Percentiles rank a stretch among this genome's conserved stretches.
phyloP scores from a whole-genome alignment of 78 protist genomes.

The Dictyostelium firmibasis region DNA sequence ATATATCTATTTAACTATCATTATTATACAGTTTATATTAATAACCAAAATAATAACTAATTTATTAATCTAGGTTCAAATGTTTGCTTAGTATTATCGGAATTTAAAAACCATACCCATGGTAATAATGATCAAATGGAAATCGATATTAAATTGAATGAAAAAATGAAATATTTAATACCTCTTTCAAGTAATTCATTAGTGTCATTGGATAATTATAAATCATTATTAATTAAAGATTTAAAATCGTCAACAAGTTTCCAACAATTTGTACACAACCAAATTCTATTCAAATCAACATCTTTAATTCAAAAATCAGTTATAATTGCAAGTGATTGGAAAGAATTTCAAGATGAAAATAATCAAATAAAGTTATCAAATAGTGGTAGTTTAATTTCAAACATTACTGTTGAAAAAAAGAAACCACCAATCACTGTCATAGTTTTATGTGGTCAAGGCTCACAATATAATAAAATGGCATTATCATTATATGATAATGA shows the following conservation, averaged over 20 bases:
- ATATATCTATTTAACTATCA: too few species aligned
- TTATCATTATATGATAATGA: slow-evolving; percentile 2
- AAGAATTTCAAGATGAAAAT: background rate
- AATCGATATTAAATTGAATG: background rate
- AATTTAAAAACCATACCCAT: background rate
- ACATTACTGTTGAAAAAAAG: background rate
- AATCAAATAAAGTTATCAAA: background rate
- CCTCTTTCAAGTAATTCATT: background rate
- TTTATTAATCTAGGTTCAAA: slow-evolving; percentile 74
- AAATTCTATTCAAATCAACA: background rate
- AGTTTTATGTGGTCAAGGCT: slow-evolving; percentile 79
- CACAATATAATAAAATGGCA: slow-evolving; percentile 79
- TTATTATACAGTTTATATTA: too few species aligned
- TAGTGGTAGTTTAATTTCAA: background rate
- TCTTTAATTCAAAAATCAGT: background rate
- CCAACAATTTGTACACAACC: slow-evolving; percentile 23
- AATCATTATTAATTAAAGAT: background rate
- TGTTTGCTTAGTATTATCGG: slow-evolving; percentile 41
- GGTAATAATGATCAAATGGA: background rate
- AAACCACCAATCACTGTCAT: background rate
- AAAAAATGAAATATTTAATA: background rate
- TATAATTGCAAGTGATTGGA: background rate
- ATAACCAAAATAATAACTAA: too few species aligned
- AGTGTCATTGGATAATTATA: background rate
- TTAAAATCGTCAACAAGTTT: background rate